Base-by-base conservation (phyloP, 2,329 filamentous ascomycete genomes). In the Cryphonectria radicalis region DNA sequence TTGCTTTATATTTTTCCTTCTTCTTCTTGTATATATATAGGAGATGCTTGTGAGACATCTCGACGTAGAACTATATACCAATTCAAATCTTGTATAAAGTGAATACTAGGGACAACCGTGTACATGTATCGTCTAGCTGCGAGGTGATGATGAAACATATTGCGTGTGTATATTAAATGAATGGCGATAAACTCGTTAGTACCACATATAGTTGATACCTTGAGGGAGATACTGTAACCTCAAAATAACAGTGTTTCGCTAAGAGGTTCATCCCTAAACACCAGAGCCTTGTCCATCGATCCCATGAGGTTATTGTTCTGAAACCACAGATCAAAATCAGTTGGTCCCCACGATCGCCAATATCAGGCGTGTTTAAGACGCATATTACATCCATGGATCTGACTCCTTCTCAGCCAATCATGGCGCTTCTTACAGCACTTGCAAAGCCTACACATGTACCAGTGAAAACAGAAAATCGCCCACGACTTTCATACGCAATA, bases 391-490 rank as follows among this genome's bases (percentile, higher is more conserved):
- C 32, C 32, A 13, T 43, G 42, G 13, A 43, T 42, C 3, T 42
- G 13, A 14, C 32, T 13, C 40, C 19, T 50, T 50, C 43, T 22
- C 22, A 53, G 46, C 7, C 5, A 55, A 53, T 17, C 46, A 66
- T 19, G 63, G 64, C 6, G 64, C 64, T 3, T 46, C 64, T 3
- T 57, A 66, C 22, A 28, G 64, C 7, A 66, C 64, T 14, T 57
- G 64, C 46, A 66, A 66, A 14, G 64, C 64, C 46, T 66, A 57
- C 32, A 66, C 64, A 6, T 66, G 63, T 46, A 57, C 32, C 4
- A n/a, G 8, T 60, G 14, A 8, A 5, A 14, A 22, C 2, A 25
- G 7, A 17, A 14, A 4, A 13, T 17, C 13, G 19, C 17, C 0
- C 22, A 59, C 4, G 19, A 32, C n/a, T 25, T 17, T 13, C 19